Conservation (phyloP, 176 grass and related monocot genomes). For the Phyllostachys edulis region DNA sequence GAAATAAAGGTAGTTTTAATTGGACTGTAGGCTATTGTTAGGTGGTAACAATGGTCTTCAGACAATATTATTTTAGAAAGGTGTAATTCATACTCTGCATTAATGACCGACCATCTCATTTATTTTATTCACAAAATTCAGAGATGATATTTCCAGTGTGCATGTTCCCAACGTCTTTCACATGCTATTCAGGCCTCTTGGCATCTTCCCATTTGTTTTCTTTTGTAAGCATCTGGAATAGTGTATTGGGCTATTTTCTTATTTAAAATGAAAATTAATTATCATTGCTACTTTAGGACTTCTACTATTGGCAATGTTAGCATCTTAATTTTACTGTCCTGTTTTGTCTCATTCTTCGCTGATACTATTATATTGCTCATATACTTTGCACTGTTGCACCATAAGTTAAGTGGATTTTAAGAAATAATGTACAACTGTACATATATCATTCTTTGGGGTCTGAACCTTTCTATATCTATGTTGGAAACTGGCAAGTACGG, state of each 20-base stretch:
- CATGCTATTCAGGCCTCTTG: neutral
- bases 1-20: neutral
- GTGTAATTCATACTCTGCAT: neutral
- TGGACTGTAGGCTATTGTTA: constrained; percentile 2
- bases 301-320: neutral
- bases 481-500: neutral
- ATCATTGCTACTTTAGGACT: neutral
- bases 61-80: neutral
- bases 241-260: neutral
- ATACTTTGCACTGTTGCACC: neutral
- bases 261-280: neutral
- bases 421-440: neutral
- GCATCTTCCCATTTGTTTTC: neutral
- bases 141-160: neutral
- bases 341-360: neutral
- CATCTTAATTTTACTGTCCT: neutral
- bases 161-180: neutral
- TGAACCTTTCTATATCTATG: neutral
- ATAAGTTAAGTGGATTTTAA: neutral
- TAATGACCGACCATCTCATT: neutral
- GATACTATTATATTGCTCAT: neutral
- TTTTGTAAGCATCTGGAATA: neutral
- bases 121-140: neutral
- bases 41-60: neutral
- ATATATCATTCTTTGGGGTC: neutral